Evolutionary conservation across 257 asterid species (phyloP), one percentile per base, ranked within the genome.

Genomic region (Nyctanthes arbortristis): DNA sequence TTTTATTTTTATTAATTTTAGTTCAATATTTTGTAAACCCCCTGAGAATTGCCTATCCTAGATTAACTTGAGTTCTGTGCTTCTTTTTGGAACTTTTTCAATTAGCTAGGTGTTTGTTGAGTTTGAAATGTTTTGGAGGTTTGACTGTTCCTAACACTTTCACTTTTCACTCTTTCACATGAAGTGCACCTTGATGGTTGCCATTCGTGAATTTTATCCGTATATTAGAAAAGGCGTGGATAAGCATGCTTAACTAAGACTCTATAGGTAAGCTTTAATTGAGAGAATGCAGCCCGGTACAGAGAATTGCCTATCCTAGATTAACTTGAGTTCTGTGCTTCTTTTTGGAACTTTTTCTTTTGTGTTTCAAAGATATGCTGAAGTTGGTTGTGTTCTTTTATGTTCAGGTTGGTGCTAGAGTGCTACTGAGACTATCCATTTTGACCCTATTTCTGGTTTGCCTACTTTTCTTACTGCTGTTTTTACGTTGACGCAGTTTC

Each of bases 151-250:
- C 5, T 52, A 24, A 52, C 7, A 13, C 59, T 22, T 20, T 52
- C 5, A 3, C 24, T 7, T 9, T 52, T 9, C n/a, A n/a, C n/a
- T 24, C 31, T 52, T 24, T 52, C 24, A 52, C 59, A 52, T 22
- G 31, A 24, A 43, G 4, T 43, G 9, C 54, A 43, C 24, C 20
- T 9, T 54, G 65, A 34, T 34, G 39, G 47, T 33, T 30, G 35
- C 62, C 54, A 59, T 22, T 58, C 29, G 37, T 70, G 43, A 61
- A 40, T 57, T 64, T 43, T 36, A 34, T 62, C 66, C 31, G 14
- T 59, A 34, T 45, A 29, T 8, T 14, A 57, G 34, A 56, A 45
- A 14, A 57, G 32, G 35, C 22, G 16, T 28, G 45, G 24, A 52
- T 7, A 8, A 24, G 28, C 13, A 7, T 52, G 30, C 29, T 22